Evolutionary conservation across 345 rosid species (phyloP).

Genomic region (Salix udensis): DNA sequence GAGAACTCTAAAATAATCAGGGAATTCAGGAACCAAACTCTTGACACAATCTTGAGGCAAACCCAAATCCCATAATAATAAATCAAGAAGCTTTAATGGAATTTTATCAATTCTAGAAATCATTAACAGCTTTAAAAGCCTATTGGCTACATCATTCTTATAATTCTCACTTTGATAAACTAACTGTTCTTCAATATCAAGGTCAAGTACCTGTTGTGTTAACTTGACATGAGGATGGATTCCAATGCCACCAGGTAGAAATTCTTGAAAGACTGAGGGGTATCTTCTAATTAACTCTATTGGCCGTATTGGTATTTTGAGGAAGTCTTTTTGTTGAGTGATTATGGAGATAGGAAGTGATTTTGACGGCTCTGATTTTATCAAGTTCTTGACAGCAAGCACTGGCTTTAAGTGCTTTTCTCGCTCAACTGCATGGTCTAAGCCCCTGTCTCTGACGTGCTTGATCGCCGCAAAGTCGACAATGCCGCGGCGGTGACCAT

Average conservation of each 20-base stretch:
- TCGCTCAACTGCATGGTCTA: slow-evolving; percentile 87
- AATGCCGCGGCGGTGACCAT: slow-evolving; percentile 2
- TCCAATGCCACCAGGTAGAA: slow-evolving; percentile 67
- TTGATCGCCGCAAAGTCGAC: slow-evolving; percentile 28
- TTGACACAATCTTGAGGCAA: slow-evolving; percentile 56
- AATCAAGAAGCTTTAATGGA: slow-evolving; percentile 54
- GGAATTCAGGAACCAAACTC: slow-evolving; percentile 64
- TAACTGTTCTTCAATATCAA: slow-evolving; percentile 79
- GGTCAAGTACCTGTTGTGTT: slow-evolving; percentile 62
- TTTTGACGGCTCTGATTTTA: slow-evolving; percentile 79
- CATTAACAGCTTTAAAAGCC: slow-evolving; percentile 78
- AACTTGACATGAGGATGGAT: slow-evolving; percentile 80
- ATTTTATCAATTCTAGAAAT: slow-evolving; percentile 51
- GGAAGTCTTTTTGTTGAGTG: slow-evolving; percentile 45
- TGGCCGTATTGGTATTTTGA: slow-evolving; percentile 71
- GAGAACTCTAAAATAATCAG: slow-evolving; percentile 68
- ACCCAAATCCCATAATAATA: slow-evolving; percentile 78
- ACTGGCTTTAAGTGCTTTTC: slow-evolving; percentile 73
- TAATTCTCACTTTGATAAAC: slow-evolving; percentile 71
- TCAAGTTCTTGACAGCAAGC: slow-evolving; percentile 60
- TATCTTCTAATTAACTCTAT: slow-evolving; percentile 76
- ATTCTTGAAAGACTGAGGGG: slow-evolving; percentile 72
- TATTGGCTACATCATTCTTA: slow-evolving; percentile 53
- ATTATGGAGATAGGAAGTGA: slow-evolving; percentile 75
- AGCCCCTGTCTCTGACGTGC: slow-evolving; percentile 82